Evolutionary conservation across 2,329 filamentous ascomycete species (phyloP).

Genomic region (Fonsecaea pugnacius): DNA sequence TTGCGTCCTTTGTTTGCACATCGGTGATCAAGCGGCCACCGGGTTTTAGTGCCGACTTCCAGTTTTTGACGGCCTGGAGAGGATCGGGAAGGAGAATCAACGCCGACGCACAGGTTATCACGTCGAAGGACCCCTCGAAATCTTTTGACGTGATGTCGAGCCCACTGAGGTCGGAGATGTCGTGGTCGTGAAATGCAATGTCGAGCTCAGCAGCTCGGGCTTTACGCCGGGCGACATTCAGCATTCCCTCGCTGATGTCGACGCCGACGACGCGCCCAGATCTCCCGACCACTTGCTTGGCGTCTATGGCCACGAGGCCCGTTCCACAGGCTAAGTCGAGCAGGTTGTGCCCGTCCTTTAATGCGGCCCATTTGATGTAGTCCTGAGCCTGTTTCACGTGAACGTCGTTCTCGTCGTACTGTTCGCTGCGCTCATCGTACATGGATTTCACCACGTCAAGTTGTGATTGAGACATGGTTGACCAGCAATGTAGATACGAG

Average conservation of each 20-base stretch:
- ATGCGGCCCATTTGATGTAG: slow-evolving; percentile 23
- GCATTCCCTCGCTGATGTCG: slow-evolving; percentile 50
- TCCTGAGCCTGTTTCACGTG: slow-evolving; percentile 26
- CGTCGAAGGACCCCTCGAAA: slow-evolving; percentile 18
- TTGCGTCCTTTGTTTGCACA: slow-evolving; percentile 30
- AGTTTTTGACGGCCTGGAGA: slow-evolving; percentile 22
- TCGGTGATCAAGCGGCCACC: slow-evolving; percentile 31
- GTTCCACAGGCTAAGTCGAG: slow-evolving; percentile 55
- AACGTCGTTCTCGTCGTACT: slow-evolving; percentile 26
- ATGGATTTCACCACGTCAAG: slow-evolving; percentile 24
- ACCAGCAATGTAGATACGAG: background rate
- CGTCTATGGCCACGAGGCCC: slow-evolving; percentile 49
- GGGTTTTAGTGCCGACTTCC: slow-evolving; percentile 20
- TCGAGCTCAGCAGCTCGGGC: slow-evolving; percentile 12
- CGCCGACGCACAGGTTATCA: slow-evolving; percentile 33
- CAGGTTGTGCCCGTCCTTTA: slow-evolving; percentile 45
- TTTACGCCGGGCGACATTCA: slow-evolving; percentile 42
- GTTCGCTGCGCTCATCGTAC: slow-evolving; percentile 28
- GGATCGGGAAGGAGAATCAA: slow-evolving; percentile 28
- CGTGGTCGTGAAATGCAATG: slow-evolving; percentile 22
- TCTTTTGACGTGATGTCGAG: slow-evolving; percentile 6
- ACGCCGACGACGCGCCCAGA: slow-evolving; percentile 47
- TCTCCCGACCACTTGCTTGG: slow-evolving; percentile 45
- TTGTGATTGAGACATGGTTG: slow-evolving; percentile 13
- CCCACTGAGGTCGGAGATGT: slow-evolving; percentile 20